phyloP scores from a whole-genome alignment of 2,329 filamentous ascomycete genomes.

The Paracoccidioides brasiliensis region DNA sequence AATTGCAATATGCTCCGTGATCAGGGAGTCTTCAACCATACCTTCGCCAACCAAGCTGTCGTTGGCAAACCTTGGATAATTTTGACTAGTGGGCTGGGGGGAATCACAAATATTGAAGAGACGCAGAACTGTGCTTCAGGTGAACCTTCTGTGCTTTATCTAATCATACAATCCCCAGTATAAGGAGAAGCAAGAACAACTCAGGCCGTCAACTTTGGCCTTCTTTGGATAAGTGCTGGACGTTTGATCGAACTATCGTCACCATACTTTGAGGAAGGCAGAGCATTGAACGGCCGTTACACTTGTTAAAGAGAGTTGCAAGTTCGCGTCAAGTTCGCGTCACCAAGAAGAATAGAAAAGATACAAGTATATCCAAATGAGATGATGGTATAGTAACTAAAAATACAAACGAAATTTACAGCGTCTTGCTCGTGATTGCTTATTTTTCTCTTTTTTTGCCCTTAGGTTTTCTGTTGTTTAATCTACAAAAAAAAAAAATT shows the following conservation, averaged over 20 bases:
- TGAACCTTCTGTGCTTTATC: no score
- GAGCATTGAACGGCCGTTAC: background rate
- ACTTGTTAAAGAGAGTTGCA: background rate
- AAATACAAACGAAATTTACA: constrained; percentile 1
- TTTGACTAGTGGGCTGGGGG: no score
- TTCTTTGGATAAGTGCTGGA: background rate
- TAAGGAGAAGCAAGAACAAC: no score
- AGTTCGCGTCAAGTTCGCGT: background rate
- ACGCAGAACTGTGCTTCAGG: no score
- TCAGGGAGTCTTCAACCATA: no score
- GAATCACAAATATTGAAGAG: no score
- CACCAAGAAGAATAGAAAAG: no score
- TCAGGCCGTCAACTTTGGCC: background rate
- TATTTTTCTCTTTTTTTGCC: background rate
- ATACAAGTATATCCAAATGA: background rate
- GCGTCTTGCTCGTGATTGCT: background rate
- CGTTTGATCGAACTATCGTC: background rate
- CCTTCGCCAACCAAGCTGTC: no score
- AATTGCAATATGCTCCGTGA: no score
- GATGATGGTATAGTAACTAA: background rate
- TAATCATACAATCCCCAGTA: no score
- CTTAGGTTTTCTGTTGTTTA: background rate
- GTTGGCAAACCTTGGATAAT: no score
- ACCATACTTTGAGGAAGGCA: background rate
- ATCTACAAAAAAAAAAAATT: background rate